Evolutionary conservation across 805 yeast genomes (phyloP), one percentile per base, ranked within the genome.

Genomic region (Hanseniaspora hatyaiensis): DNA sequence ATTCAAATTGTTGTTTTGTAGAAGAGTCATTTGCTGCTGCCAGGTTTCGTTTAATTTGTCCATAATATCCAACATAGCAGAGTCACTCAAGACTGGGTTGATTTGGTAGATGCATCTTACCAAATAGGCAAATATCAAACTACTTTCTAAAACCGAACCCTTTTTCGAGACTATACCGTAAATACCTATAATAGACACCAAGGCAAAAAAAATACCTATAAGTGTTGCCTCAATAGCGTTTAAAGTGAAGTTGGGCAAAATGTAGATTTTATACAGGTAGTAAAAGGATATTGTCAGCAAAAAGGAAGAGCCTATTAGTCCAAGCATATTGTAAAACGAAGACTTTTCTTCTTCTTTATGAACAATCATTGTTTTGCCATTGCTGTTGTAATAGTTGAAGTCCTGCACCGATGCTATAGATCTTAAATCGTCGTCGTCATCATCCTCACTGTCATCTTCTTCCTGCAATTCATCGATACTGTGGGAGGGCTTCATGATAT

Each of bases 81-180:
- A 67, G 47, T 77, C 75, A 6, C 88, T 80, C 53, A 89, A 72
- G 55, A 83, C 87, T 1, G 97, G 96, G 57, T 89, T 86, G 3
- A 95, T 78, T 59, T 88, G 94, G 62, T 92, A 92, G 52, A 88
- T 77, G 57, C 95, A 86, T 59, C 94, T 82, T 24, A 92, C 95
- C 52, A 89, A 80, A 63, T 92, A 92, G 8, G 94, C 89, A 59
- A 87, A 79, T 57, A 92, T 71, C 50, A 89, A 65, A 11, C 95
- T 82, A 28, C 87, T 75, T 64, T 92, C 98, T 44, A 88, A 73
- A n/a, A 89, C 79, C n/a, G 89, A 80, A 3, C 96, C 96, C 51
- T 74, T 75, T 6, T 81, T 80, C 2, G 89, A 77, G 18, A 82
- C 73, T 29, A 92, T 85, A 1, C 96, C 98, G 62, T 74, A 86